Evolutionary conservation across 2,329 filamentous ascomycete genomes (phyloP), one percentile per base, ranked within the genome.

Genomic region (Chaetomium olivaceum): DNA sequence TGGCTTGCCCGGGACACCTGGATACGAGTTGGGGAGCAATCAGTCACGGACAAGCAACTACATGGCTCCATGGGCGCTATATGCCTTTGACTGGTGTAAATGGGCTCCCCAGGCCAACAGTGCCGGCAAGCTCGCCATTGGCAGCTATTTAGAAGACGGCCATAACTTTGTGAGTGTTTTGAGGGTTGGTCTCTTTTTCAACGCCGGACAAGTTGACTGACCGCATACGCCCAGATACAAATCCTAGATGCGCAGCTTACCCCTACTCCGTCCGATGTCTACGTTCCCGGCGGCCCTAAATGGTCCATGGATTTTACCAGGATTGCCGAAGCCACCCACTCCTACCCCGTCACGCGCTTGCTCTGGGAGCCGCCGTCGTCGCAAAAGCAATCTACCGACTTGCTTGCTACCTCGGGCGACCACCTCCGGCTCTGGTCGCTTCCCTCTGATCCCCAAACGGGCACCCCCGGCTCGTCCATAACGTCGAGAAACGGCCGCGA

Each of bases 1-100:
- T 71, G 87, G 88, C 58, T 81, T 85, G 16, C 83, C 88, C 51
- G 89, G 88, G 78, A 77, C 82, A 77, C 70, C 83, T 51, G 81
- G 85, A 60, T 90, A 90, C 74, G 91, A 93, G 73, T 82, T 87
- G 60, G 86, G 87, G 69, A 86, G 87, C 75, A 76, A 87, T 68
- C 81, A 87, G 78, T 77, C 89, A 75, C 78, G 91, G 75, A 96
- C 94, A 69, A 96, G 92, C 82, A 97, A 94, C 76, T 97, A 97
- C 75, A 80, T 96, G 69, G 93, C 94, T 4, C 93, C 94, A 0
- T 99, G 95, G 92, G 90, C 93, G 16, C 89, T 96, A 63, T 99
- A 98, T 77, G 94, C 95, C 14, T 94, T 96, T 73, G 95, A 99
- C 80, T 99, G 95, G 95, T 99, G 95, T 82, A 99, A 99, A 79